Conservation (phyloP, 2,329 filamentous ascomycete species). For the Nemania bipapillata region DNA sequence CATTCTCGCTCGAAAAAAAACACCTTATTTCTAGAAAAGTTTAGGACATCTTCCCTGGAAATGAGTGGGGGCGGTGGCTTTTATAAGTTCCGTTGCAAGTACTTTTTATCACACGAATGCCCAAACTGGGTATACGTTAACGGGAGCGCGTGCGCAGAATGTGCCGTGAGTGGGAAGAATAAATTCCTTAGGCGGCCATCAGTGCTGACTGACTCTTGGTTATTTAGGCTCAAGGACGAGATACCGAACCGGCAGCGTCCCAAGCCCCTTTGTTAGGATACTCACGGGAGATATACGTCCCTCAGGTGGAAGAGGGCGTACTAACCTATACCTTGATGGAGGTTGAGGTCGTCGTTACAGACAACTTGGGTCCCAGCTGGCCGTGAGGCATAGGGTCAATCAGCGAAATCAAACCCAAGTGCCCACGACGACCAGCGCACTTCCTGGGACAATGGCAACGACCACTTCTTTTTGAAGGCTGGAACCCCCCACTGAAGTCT, state of each 20-base stretch:
- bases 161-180: constrained; percentile 57
- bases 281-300: constrained; percentile 59
- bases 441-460: constrained; percentile 42
- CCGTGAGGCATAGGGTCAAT: constrained; percentile 52
- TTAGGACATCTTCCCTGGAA: constrained; percentile 1
- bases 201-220: constrained; percentile 30
- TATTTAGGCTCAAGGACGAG: constrained; percentile 62
- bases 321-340: constrained; percentile 63
- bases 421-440: constrained; percentile 45
- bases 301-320: constrained; percentile 58
- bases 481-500: not conserved
- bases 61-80: constrained; percentile 59
- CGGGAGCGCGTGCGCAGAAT: constrained; percentile 61
- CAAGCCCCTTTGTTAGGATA: constrained; percentile 46
- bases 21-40: constrained; percentile 8
- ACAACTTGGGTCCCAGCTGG: constrained; percentile 55
- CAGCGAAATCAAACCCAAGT: constrained; percentile 42
- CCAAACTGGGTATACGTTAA: constrained; percentile 67
- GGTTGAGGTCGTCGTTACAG: constrained; percentile 58
- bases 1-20: constrained; percentile 2
- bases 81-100: constrained; percentile 67
- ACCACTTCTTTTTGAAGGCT: constrained; percentile 39
- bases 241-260: constrained; percentile 53
- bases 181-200: constrained; percentile 4
- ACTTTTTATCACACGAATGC: constrained; percentile 64